Base-by-base conservation (phyloP, 768 basidiomycete species). In the Leccinum uliginosum region DNA sequence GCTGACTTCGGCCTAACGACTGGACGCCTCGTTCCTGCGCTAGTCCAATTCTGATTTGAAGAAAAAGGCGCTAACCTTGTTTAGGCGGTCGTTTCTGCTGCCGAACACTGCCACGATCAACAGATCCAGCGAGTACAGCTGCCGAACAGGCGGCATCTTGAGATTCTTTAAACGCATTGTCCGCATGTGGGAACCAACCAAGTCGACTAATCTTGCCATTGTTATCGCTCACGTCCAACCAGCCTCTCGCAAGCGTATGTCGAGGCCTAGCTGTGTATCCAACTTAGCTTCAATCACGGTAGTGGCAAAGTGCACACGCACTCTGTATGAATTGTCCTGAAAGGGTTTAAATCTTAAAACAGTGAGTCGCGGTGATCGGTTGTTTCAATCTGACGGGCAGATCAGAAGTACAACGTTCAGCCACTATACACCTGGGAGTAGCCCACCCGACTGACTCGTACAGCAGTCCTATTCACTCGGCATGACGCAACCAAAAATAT, bases 341-440 rank as follows among this genome's bases (percentile, higher is more conserved):
- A 40, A 46, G 57, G 47, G 47, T 61, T 62, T 51, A 46, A 29
- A 47, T 44, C 32, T 48, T 50, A 55, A 43, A 40, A 55, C 27
- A 21, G 51, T 43, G 35, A 26, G 58, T 51, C 55, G 57, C 51
- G 59, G 50, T 50, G 17, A 40, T 38, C 57, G 57, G 40, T 51
- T n/a, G 59, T 59, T 59, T 59, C 48, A 59, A 50, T 19, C 40
- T 29, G 56, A 58, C 58, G 48, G 38, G 19, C 15, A 59, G 55
- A 58, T 53, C 26, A 53, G 49, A 50, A 23, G 27, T 58, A 53
- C 59, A 59, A 40, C 55, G n/a, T 58, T 59, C 59, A 58, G 51
- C 58, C 58, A 44, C 30, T 30, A n/a, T 43, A 11, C 40, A 19
- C 19, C 23, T 45, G 44, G 3, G 12, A 45, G 23, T 3, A 45